A percentile compares a stretch with the other conserved stretches of the same genome.
These are phyloP conservation scores for Syzygium oleosum DNA, from an alignment of 345 rosid species.

Conservation along the genomic window DNA sequence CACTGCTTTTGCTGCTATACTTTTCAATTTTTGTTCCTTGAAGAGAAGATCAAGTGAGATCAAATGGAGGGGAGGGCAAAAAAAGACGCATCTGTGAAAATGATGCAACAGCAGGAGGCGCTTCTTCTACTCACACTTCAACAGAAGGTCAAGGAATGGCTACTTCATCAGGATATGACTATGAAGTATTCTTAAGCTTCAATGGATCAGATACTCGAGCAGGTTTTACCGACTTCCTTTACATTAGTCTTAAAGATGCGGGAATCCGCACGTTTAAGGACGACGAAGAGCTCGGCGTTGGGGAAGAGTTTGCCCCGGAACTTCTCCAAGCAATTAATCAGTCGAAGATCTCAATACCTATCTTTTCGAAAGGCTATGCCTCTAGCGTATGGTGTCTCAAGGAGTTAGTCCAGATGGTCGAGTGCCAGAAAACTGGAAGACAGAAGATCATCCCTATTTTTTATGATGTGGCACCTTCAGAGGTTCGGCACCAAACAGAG, in stretches of 20 bases:
- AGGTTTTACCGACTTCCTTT: neutral
- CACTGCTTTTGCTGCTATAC: neutral
- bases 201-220: neutral
- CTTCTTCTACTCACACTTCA: neutral
- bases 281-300: rapidly evolving
- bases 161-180: neutral
- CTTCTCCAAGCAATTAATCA: neutral
- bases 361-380: neutral
- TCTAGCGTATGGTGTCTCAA: neutral
- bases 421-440: neutral
- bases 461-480: neutral
- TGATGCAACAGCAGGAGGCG: neutral
- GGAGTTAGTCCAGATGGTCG: neutral
- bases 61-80: neutral
- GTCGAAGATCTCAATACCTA: neutral
- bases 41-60: neutral
- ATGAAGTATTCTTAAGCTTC: neutral
- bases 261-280: neutral
- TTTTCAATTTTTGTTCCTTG: neutral
- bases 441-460: neutral
- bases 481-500: neutral
- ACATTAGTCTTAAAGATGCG: neutral
- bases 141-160: neutral
- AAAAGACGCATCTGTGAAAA: too few relatives aligned
- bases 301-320: neutral